A percentile compares a stretch with the other conserved stretches of the same genome.
Conservation (phyloP, 2,329 filamentous ascomycete species). For the Colletotrichum sp. region DNA sequence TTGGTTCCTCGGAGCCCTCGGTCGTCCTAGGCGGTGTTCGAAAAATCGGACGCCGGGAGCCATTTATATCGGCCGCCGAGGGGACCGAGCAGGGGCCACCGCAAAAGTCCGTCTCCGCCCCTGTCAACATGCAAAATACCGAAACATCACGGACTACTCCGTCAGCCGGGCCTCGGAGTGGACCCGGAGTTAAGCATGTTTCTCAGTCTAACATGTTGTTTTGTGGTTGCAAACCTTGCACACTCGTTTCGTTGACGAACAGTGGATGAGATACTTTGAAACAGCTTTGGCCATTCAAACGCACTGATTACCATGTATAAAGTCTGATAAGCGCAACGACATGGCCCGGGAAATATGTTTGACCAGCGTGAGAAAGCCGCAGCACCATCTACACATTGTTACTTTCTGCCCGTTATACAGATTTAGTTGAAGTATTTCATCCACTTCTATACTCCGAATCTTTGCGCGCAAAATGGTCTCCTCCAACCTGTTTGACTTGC, state of each 20-base stretch:
- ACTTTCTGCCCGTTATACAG: neutral
- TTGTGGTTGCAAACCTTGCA: neutral
- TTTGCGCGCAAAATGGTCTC: neutral
- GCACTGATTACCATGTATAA: neutral
- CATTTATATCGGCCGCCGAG: neutral
- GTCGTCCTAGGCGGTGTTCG: neutral
- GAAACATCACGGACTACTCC: neutral
- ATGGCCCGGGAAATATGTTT: neutral
- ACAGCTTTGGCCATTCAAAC: neutral
- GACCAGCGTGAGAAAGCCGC: neutral
- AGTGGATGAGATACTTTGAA: neutral
- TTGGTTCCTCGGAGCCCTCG: neutral
- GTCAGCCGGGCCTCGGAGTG: neutral
- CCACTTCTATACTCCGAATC: rapidly evolving
- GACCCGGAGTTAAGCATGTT: neutral
- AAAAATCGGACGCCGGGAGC: neutral
- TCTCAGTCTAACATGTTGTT: neutral
- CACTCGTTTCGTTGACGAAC: neutral
- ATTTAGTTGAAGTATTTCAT: rapidly evolving
- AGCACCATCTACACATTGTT: neutral
- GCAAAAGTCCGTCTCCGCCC: constrained; percentile 5
- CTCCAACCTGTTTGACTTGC: neutral
- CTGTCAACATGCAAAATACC: neutral
- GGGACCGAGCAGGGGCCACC: neutral
- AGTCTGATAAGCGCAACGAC: neutral